Conservation (phyloP, 2,329 filamentous ascomycete genomes). For the Penicillium griseofulvum region DNA sequence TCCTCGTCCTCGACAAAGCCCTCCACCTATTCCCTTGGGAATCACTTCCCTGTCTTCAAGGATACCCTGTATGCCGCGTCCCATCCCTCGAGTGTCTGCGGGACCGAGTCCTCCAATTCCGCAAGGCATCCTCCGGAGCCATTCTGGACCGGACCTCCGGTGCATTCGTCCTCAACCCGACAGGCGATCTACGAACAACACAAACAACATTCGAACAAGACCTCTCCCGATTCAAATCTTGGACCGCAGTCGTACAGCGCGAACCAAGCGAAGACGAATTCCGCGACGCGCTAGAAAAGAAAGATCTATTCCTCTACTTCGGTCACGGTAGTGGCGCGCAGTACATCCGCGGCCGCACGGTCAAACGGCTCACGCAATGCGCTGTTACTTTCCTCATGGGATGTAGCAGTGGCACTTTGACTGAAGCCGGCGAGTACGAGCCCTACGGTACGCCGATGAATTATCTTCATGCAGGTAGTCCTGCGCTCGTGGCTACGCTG, state of each 20-base stretch:
- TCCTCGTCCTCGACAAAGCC: slow-evolving; percentile 86
- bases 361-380: slow-evolving; percentile 75
- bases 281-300: slow-evolving; percentile 61
- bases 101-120: slow-evolving; percentile 64
- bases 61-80: slow-evolving; percentile 77
- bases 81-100: slow-evolving; percentile 81
- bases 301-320: slow-evolving; percentile 84
- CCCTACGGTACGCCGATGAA: slow-evolving; percentile 86
- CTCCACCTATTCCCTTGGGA: slow-evolving; percentile 96
- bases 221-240: slow-evolving; percentile 56
- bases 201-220: slow-evolving; percentile 69
- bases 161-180: slow-evolving; percentile 83
- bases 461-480: slow-evolving; percentile 84
- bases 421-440: slow-evolving; percentile 82
- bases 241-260: slow-evolving; percentile 67
- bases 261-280: slow-evolving; percentile 77
- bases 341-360: slow-evolving; percentile 81
- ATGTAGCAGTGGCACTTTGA: slow-evolving; percentile 80
- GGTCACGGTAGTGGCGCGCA: slow-evolving; percentile 93
- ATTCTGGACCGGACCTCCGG: slow-evolving; percentile 37
- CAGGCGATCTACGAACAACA: slow-evolving; percentile 76
- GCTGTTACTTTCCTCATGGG: slow-evolving; percentile 89
- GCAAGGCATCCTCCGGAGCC: slow-evolving; percentile 20
- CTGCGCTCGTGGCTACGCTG: slow-evolving; percentile 84
- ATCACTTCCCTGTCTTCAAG: slow-evolving; percentile 80